Base-by-base conservation (phyloP, 108 stramenopile genomes). In the Aurantiochytrium sp. region DNA sequence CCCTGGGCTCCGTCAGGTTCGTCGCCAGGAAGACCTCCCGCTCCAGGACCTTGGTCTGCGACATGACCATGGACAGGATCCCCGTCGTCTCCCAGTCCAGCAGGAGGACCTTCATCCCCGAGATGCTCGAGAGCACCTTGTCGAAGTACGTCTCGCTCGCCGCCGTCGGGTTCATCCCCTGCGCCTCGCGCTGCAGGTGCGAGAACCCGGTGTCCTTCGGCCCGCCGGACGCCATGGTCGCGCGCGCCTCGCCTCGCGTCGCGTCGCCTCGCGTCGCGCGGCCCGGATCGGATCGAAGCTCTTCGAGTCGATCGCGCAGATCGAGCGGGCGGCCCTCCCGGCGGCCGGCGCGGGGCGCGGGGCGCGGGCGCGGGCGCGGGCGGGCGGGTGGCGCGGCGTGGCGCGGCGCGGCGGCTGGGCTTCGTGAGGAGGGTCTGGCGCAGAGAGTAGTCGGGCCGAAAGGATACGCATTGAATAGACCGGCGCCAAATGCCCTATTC, bases 61-160 rank as follows among this genome's bases (percentile, higher is more conserved):
- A 93, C 52, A 95, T 94, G 0, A 96, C 96, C 55, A 95, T 96
- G 54, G 94, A 93, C 24, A 88, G 41, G 30, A 88, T 88, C 4
- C 54, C 81, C 41, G 85, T 88, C 81, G 98, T 98, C 27, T 90
- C 87, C 32, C 90, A 93, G 92, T 98, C 98, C 68, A 98, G 92
- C 68, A 98, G 90, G 4, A 98, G 92, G 4, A 95, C 96, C 91
- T 98, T 98, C 98, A 98, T 98, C 17, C 96, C 96, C 39, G 89
- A 54, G 53, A 88, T 86, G 6, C 3, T 39, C 37, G 92, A 91
- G 21, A 97, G 91, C 31, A 98, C 91, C 37, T 96, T 96, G 87
- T 98, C 97, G 55, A 98, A 92, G 90, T 98, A 98, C 68, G 52
- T 39, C 32, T 95, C 94, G 86, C 95, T 92, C 52, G 95, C 93